Conservation (phyloP, 1,139 yeast genomes). For the Saccharomyces pastorianus region DNA sequence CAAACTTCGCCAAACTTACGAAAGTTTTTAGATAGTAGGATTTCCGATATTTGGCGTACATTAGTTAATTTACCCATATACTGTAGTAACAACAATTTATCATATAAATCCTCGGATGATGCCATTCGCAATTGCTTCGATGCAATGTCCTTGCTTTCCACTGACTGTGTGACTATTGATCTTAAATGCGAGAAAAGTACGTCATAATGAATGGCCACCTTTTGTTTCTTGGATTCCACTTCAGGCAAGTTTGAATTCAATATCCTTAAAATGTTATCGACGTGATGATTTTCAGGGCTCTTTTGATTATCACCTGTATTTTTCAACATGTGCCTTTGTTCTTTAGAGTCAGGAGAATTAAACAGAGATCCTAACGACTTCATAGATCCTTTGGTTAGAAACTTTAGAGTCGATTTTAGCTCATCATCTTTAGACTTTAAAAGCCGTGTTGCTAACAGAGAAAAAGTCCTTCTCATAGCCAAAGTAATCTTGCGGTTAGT, state of each 20-base stretch:
- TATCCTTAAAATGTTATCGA: slow-evolving; percentile 23
- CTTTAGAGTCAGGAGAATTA: slow-evolving; percentile 2
- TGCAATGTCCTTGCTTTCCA: slow-evolving; percentile 4
- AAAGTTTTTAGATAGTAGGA: slow-evolving; percentile 15
- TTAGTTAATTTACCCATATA: slow-evolving; percentile 10
- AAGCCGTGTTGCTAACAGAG: slow-evolving; percentile 12
- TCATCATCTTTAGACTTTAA: slow-evolving; percentile 15
- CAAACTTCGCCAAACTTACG: slow-evolving; percentile 13
- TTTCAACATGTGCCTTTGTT: slow-evolving; percentile 5
- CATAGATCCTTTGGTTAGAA: slow-evolving; percentile 17
- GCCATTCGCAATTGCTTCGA: background rate
- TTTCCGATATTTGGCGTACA: slow-evolving; percentile 11
- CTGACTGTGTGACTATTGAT: slow-evolving; percentile 17
- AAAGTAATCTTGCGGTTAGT: background rate
- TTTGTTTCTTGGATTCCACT: slow-evolving; percentile 15
- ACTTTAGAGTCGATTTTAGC: slow-evolving; percentile 21
- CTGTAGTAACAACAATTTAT: slow-evolving; percentile 19
- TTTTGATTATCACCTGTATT: slow-evolving; percentile 7
- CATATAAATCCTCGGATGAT: slow-evolving; percentile 14
- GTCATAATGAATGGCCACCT: slow-evolving; percentile 26
- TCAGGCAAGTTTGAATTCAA: slow-evolving; percentile 26
- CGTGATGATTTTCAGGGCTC: slow-evolving; percentile 6
- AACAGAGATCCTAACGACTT: slow-evolving; percentile 7
- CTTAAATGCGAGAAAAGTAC: slow-evolving; percentile 22
- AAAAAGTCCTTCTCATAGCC: slow-evolving; percentile 15